Percentiles rank a stretch among this genome's conserved stretches.
Conservation (phyloP, 495 filamentous ascomycete genomes). For the Acidomyces sp. region DNA sequence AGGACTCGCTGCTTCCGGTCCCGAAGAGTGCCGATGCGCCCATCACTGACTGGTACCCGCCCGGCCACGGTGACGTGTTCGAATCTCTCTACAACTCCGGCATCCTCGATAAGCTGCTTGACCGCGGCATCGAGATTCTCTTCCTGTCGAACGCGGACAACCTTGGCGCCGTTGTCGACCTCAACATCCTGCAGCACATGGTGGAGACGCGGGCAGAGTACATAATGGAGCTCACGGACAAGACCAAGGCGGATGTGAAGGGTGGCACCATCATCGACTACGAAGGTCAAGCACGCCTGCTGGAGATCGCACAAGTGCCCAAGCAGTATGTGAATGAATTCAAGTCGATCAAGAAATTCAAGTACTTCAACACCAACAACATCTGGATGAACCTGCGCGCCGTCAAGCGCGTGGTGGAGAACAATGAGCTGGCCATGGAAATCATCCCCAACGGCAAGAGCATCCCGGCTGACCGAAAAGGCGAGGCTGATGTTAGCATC, state of each 20-base stretch:
- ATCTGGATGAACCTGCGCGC: constrained; percentile 98
- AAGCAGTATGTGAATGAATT: constrained; percentile 99
- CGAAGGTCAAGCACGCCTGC: constrained; percentile 85
- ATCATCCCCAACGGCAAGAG: constrained; percentile 99
- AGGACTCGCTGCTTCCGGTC: constrained; percentile 92
- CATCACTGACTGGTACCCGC: constrained; percentile 96
- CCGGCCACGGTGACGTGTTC: constrained; percentile 98
- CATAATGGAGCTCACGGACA: constrained; percentile 99
- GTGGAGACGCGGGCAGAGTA: constrained; percentile 89
- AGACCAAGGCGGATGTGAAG: constrained; percentile 99
- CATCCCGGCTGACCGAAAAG: constrained; percentile 97
- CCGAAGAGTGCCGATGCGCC: constrained; percentile 80
- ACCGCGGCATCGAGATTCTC: constrained; percentile 89
- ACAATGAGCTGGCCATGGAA: constrained; percentile 97
- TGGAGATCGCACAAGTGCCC: constrained; percentile 99
- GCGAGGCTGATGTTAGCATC: constrained; percentile 93
- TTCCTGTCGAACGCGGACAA: constrained; percentile 99
- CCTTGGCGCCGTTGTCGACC: constrained; percentile 91
- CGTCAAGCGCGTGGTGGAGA: constrained; percentile 97
- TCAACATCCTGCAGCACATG: constrained; percentile 98
- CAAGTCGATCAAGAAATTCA: constrained; percentile 99
- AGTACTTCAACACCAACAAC: constrained; percentile 99
- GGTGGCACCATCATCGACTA: constrained; percentile 99
- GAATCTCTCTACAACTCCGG: constrained; percentile 99
- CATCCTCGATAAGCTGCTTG: constrained; percentile 88